These are phyloP conservation scores for Hyphochytrium catenoides DNA, from an alignment of 352 stramenopile genomes.

Conservation along the genomic window DNA sequence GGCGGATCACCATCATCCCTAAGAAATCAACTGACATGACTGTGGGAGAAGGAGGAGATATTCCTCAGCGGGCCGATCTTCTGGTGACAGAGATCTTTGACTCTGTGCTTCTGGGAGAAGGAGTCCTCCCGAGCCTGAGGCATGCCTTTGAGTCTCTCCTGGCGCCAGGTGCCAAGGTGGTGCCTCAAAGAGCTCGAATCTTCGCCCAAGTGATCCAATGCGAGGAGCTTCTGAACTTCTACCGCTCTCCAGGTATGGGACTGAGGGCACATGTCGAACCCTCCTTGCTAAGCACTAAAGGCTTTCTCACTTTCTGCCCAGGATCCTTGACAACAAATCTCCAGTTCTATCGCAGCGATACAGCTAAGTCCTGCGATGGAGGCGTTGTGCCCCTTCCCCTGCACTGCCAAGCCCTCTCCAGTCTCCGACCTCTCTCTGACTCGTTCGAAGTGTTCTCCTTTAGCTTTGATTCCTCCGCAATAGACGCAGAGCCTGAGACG, in stretches of 20 bases:
- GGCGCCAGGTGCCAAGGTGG: slow-evolving; percentile 21
- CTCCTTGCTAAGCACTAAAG: no score
- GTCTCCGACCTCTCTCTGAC: slow-evolving; percentile 19
- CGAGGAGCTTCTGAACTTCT: slow-evolving; percentile 33
- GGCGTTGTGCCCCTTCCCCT: slow-evolving; percentile 29
- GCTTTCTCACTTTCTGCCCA: no score
- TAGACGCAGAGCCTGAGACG: slow-evolving; percentile 14
- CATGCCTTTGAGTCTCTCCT: slow-evolving; percentile 43
- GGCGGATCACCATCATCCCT: slow-evolving; percentile 41
- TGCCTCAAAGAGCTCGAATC: slow-evolving; percentile 33
- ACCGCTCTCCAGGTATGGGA: slow-evolving; percentile 14
- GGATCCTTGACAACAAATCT: slow-evolving; percentile 11
- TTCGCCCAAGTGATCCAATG: slow-evolving; percentile 40
- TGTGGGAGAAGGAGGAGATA: slow-evolving; percentile 15
- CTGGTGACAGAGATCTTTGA: slow-evolving; percentile 80
- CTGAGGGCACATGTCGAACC: no score
- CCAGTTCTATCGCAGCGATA: slow-evolving; percentile 23
- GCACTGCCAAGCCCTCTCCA: slow-evolving; percentile 22
- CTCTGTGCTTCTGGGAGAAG: slow-evolving; percentile 64
- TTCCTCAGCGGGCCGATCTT: slow-evolving; percentile 49
- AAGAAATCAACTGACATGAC: slow-evolving; percentile 40
- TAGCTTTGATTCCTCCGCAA: no score
- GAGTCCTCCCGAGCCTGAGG: slow-evolving; percentile 48
- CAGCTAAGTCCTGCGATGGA: slow-evolving; percentile 23
- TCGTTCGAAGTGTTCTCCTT: slow-evolving; percentile 23